Base-by-base conservation (phyloP, 176 grass and related monocot species). In the Paspalum notatum region DNA sequence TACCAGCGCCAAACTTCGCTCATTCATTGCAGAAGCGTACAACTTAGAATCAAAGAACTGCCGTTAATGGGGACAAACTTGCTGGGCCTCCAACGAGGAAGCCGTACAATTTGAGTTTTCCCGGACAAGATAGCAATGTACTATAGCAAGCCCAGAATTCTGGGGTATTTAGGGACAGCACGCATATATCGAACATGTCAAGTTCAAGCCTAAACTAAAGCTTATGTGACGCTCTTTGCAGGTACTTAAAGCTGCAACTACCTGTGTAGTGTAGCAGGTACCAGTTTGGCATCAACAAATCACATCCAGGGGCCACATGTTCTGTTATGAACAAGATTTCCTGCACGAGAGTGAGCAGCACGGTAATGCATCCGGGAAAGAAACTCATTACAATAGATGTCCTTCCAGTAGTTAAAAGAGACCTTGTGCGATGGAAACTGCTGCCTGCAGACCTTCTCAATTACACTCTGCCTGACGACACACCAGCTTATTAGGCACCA, bases 361-460 rank as follows among this genome's bases (percentile, higher is more conserved):
- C 17, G 57, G 54, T 87, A 71, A 87, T 26, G 66, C 47, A 87
- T 72, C 66, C 27, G 44, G 27, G 15, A 79, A 72, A 55, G 41
- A 47, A 85, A 49, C 25, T 42, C 21, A 26, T 75, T 60, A 21
- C 62, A 63, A 54, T 41, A 66, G 47, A 37, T 63, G 24, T 48
- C 24, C 65, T 73, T 42, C 18, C 45, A 63, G 20, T 66, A 63
- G 6, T 40, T 40, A 26, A 40, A 59, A 14, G 55, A 85, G 47
- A 80, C 62, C 53, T 63, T 63, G 24, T 54, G 27, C 7, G 54
- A 62, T 63, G 81, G 59, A 66, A 63, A 58, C 61, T 13, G 5
- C 68, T 44, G 24, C 11, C 68, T 44, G 24, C 11, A 21, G 9
- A 62, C 38, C 61, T 59, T 50, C 55, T 69, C 62, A 61, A 39